These are phyloP conservation scores for Gomphus sp. DNA, from an alignment of 1,284 basidiomycete species.

Conservation along the genomic window DNA sequence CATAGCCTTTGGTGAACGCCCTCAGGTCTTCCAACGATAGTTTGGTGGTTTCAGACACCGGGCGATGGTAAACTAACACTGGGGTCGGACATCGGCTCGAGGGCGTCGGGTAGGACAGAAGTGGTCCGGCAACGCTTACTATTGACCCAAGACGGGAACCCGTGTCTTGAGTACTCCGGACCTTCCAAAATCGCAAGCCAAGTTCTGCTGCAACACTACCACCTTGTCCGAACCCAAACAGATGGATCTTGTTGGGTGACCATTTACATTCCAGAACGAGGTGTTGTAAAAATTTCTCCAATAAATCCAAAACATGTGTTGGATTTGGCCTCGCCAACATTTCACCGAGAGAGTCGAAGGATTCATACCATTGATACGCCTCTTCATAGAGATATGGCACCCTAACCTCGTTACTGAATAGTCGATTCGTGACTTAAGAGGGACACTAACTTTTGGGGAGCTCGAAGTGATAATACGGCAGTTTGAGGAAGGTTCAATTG, in stretches of 20 bases:
- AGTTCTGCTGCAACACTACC: conserved; percentile 74
- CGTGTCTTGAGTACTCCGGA: conserved; percentile 10
- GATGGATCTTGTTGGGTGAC: conserved; percentile 60
- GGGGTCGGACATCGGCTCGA: conserved; percentile 48
- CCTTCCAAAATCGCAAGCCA: conserved; percentile 38
- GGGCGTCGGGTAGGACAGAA: conserved; percentile 68
- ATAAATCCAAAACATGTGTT: conserved; percentile 47
- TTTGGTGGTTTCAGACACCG: conserved; percentile 33
- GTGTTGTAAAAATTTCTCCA: conserved; percentile 46
- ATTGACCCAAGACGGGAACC: conserved; percentile 47
- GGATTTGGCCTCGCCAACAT: conserved; percentile 65
- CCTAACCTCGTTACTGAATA: conserved; percentile 24
- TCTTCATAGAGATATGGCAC: conserved; percentile 68
- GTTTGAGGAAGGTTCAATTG: conserved; percentile 81
- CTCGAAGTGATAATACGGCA: conserved; percentile 72
- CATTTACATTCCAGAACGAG: conserved; percentile 56
- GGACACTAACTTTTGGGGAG: conserved; percentile 57
- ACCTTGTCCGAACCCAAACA: conserved; percentile 89
- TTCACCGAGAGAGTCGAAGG: conserved; percentile 75
- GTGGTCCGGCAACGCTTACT: conserved; percentile 58
- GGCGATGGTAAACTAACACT: conserved; percentile 51
- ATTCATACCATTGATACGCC: conserved; percentile 83
- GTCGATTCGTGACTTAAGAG: background rate
- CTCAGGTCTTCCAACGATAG: conserved; percentile 35
- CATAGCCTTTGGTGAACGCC: conserved; percentile 53